Conservation (phyloP, 805 yeast genomes). For the Saturnispora mendoncae region DNA sequence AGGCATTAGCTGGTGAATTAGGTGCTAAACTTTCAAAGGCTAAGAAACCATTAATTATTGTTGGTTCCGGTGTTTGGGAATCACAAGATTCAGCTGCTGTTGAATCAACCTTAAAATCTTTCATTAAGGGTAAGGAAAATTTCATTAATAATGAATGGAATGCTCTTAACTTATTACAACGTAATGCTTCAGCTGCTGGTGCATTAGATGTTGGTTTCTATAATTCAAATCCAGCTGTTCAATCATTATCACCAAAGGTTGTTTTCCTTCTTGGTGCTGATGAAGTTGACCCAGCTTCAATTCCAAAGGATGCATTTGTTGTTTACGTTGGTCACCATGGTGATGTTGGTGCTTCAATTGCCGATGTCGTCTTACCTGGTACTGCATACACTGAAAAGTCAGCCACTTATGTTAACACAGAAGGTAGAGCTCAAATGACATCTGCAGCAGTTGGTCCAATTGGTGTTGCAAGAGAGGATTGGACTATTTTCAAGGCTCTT, state of each 20-base stretch:
- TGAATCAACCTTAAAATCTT: conserved; percentile 51
- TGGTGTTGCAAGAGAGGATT: conserved; percentile 85
- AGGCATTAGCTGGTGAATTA: conserved; percentile 56
- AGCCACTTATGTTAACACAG: conserved; percentile 81
- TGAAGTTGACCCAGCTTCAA: conserved; percentile 57
- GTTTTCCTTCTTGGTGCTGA: conserved; percentile 80
- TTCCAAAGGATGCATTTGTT: conserved; percentile 80
- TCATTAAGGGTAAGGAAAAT: conserved; percentile 45
- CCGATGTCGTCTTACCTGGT: conserved; percentile 81
- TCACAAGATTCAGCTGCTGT: conserved; percentile 54
- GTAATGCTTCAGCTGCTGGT: conserved; percentile 83
- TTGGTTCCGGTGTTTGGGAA: conserved; percentile 74
- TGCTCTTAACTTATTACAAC: conserved; percentile 70
- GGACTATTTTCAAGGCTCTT: conserved; percentile 79
- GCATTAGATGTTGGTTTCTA: conserved; percentile 80
- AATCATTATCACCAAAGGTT: conserved; percentile 53
- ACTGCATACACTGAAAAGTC: conserved; percentile 83
- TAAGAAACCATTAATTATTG: conserved; percentile 64
- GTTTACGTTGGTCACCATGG: conserved; percentile 91
- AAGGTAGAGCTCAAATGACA: conserved; percentile 79
- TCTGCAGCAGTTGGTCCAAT: conserved; percentile 85
- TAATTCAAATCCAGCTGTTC: conserved; percentile 37
- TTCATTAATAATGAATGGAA: conserved; percentile 71
- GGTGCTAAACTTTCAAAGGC: conserved; percentile 64
- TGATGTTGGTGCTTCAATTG: conserved; percentile 78